A percentile compares a stretch with the other conserved stretches of the same genome.
Evolutionary conservation across 108 stramenopile genomes (phyloP).

Genomic region (Cyclotella atomus): DNA sequence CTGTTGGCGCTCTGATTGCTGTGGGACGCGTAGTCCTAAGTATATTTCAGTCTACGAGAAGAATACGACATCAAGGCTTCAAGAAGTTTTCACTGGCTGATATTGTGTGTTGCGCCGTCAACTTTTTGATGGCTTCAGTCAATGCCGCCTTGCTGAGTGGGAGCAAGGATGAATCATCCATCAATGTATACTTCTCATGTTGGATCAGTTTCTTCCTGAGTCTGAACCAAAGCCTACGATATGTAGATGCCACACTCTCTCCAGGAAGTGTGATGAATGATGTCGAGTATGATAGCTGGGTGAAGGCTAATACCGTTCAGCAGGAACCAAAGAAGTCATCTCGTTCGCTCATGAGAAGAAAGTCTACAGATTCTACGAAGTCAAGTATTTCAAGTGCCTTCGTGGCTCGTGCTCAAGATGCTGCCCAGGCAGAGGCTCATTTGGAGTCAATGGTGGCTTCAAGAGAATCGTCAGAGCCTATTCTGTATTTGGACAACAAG

Average conservation of each 20-base stretch:
- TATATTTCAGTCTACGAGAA: not conserved
- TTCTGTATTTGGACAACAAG: conserved; percentile 6
- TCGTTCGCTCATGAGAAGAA: not conserved
- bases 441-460: conserved; percentile 12
- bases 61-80: not conserved
- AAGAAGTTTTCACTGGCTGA: not conserved
- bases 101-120: not conserved
- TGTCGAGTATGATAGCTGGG: not conserved
- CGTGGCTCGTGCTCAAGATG: conserved; percentile 2
- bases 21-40: not conserved
- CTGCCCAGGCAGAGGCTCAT: not conserved
- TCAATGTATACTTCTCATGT: conserved; percentile 7
- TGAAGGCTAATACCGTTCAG: not conserved
- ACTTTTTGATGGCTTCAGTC: not conserved
- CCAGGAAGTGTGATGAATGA: not conserved
- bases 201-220: conserved; percentile 10
- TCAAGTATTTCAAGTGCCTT: not conserved
- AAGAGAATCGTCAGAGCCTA: not conserved
- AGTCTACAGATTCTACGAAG: not conserved
- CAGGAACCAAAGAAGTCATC: too few species aligned
- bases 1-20: not conserved
- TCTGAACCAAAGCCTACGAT: not conserved
- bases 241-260: not conserved
- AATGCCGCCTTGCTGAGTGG: not conserved
- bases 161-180: not conserved